A percentile compares a stretch with the other conserved stretches of the same genome.
These are phyloP conservation scores for Ephemerocybe angulata DNA, from an alignment of 768 basidiomycete species.

Conservation along the genomic window DNA sequence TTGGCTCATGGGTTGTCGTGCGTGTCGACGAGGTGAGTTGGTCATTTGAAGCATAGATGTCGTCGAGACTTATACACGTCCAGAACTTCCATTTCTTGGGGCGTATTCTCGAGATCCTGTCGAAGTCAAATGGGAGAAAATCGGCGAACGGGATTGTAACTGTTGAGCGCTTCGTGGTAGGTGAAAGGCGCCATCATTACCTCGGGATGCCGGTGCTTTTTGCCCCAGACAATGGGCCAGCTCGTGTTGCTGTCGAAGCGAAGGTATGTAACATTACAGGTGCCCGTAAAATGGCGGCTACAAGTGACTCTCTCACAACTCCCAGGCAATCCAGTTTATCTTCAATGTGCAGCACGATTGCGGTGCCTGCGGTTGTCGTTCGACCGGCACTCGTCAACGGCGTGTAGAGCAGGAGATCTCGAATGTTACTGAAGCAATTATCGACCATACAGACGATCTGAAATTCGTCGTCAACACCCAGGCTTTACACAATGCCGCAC, in stretches of 20 bases:
- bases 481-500: slow-evolving; percentile 23
- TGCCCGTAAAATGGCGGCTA: too few species aligned
- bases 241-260: background rate
- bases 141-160: background rate
- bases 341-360: slow-evolving; percentile 1
- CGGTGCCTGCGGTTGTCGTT: background rate
- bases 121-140: too few species aligned
- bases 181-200: background rate
- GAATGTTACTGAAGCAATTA: slow-evolving; percentile 5
- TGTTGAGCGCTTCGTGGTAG: background rate
- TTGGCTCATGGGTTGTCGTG: background rate
- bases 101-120: too few species aligned
- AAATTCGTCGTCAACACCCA: slow-evolving; percentile 24
- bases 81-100: background rate
- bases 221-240: background rate
- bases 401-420: slow-evolving; percentile 3
- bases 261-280: background rate
- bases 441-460: slow-evolving; percentile 18
- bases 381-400: background rate
- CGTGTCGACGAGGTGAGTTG: background rate
- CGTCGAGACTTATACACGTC: too few species aligned
- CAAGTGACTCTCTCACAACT: background rate
- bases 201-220: slow-evolving; percentile 3
- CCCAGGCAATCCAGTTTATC: background rate
- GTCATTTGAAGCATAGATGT: too few species aligned